Base-by-base conservation (phyloP, 352 stramenopile genomes). In the Thraustochytrium sp. region DNA sequence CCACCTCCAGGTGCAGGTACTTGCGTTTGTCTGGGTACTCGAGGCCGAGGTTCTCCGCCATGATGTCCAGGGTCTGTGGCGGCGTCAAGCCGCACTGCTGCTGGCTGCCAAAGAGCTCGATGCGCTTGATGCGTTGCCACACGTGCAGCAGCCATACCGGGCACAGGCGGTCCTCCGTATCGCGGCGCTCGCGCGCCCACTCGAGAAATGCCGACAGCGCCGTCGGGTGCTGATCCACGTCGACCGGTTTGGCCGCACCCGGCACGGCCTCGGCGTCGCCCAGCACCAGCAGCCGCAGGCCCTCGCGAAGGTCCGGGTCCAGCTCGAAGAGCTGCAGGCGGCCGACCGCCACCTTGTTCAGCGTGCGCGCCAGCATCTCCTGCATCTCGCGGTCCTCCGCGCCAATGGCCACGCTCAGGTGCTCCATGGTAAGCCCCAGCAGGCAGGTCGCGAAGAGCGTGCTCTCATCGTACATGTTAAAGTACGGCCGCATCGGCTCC, bases 21-120 rank as follows among this genome's bases (percentile, higher is more conserved):
- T 13, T 23, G 18, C 68, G 68, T 16, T 75, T 44, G 18, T 64
- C 48, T 16, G 34, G 34, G 26, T 42, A 72, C 59, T 72, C 59
- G 21, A 72, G 8, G 0, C 46, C 40, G 36, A 72, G 46, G 11
- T 21, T 72, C 36, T n/a, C 9, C 11, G 13, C 59, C 59, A 49
- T 72, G 13, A 16, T 21, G 11, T n/a, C 13, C 18, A 72, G 59
- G 44, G n/a, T 40, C 37, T 9, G 44, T 34, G 31, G 68, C 8
- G 31, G 48, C 76, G 53, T 72, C 48, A 80, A 31, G 5, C 68
- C 68, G 51, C 68, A 80, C 42, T 80, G 68, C 13, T 9, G 9
- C 37, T 68, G 68, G 68, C 68, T 80, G 13, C 68, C 68, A 38
- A 77, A 80, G 31, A 80, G 68, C 51, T 80, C 68, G 53, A 80